Percentiles rank a stretch among this genome's conserved stretches.
Conservation (phyloP, 306 rosid genomes). For the Prunus dulcis region DNA sequence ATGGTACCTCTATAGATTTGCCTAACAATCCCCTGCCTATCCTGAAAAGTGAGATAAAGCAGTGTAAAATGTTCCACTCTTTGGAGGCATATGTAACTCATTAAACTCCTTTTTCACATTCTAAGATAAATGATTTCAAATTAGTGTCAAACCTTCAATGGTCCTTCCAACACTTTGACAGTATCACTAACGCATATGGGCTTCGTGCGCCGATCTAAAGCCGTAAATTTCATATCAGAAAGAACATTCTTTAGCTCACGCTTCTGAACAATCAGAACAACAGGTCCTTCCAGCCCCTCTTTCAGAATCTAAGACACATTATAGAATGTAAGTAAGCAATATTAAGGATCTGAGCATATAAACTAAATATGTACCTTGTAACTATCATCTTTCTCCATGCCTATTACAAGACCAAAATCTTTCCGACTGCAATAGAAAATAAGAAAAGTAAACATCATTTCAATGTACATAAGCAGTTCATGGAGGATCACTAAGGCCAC, state of each 20-base stretch:
- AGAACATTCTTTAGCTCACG: constrained; percentile 58
- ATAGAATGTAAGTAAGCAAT: constrained; percentile 4
- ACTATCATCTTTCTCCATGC: constrained; percentile 74
- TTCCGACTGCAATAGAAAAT: constrained; percentile 60
- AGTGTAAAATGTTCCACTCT: constrained; percentile 16
- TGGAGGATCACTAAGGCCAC: constrained; percentile 11
- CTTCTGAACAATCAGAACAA: constrained; percentile 45
- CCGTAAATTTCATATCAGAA: constrained; percentile 65
- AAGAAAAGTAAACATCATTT: constrained; percentile 6
- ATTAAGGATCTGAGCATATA: background rate
- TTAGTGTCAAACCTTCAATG: constrained; percentile 55
- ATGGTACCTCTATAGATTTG: constrained; percentile 69
- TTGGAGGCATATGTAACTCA: constrained; percentile 1
- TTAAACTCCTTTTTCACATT: constrained; percentile 1
- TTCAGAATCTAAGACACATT: constrained; percentile 57
- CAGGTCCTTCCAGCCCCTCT: constrained; percentile 68
- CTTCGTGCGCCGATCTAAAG: constrained; percentile 64
- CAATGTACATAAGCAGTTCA: background rate
- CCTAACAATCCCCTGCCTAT: constrained; percentile 78
- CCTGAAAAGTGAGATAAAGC: constrained; percentile 53
- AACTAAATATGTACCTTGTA: constrained; percentile 63
- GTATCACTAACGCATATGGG: constrained; percentile 65
- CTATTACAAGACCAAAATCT: constrained; percentile 81
- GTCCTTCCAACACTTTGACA: constrained; percentile 71
- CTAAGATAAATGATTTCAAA: background rate